Evolutionary conservation across 2,329 filamentous ascomycete species (phyloP).

Genomic region (Alternaria dauci): DNA sequence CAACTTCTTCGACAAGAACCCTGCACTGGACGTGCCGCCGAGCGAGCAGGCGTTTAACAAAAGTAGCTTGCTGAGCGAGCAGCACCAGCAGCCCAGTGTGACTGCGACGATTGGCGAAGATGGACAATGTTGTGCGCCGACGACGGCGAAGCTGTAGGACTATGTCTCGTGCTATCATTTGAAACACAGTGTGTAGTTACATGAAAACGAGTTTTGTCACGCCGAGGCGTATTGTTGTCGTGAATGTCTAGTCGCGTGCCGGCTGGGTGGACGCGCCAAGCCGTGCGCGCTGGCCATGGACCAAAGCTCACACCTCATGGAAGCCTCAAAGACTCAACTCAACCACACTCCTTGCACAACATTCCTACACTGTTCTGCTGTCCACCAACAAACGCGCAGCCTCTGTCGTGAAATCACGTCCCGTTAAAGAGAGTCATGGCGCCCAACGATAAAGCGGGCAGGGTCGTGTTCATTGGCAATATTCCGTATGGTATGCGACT

Average conservation of each 20-base stretch:
- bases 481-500: conserved; percentile 76
- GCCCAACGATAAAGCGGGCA: conserved; percentile 71
- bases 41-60: conserved; percentile 60
- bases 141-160: conserved; percentile 19
- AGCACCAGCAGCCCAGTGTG: conserved; percentile 48
- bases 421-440: conserved; percentile 31
- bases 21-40: conserved; percentile 66
- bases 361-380: neutral
- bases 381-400: neutral
- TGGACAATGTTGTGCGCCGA: conserved; percentile 53
- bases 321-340: conserved; percentile 15
- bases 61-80: conserved; percentile 47
- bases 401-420: neutral
- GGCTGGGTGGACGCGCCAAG: conserved; percentile 19
- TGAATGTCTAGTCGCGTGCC: neutral
- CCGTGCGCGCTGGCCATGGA: conserved; percentile 4
- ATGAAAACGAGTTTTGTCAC: neutral
- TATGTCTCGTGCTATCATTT: neutral
- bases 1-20: conserved; percentile 68
- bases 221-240: neutral
- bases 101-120: conserved; percentile 47
- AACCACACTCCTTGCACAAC: conserved; percentile 1
- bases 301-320: conserved; percentile 8
- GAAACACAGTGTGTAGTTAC: neutral
- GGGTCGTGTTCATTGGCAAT: conserved; percentile 85